phyloP scores from a whole-genome alignment of 768 basidiomycete species.

The Lactarius pseudohatsudake region DNA sequence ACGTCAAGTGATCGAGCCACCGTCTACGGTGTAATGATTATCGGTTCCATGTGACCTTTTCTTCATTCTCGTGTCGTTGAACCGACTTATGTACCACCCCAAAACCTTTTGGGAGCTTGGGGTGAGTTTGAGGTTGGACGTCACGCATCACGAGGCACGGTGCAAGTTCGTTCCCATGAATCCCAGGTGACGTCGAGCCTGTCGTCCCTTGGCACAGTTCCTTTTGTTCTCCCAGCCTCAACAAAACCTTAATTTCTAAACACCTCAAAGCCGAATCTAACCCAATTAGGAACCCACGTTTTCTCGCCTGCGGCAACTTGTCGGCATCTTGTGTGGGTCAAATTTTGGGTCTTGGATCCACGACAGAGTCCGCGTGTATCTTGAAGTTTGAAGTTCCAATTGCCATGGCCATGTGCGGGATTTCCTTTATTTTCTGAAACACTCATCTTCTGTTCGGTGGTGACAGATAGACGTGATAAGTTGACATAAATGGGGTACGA shows the following conservation, averaged over 20 bases:
- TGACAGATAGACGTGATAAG: not conserved
- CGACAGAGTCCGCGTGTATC: not conserved
- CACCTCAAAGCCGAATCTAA: not conserved
- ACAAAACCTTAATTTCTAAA: not conserved
- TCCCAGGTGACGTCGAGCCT: not conserved
- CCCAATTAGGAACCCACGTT: not conserved
- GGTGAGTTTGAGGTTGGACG: not conserved
- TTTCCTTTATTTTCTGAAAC: constrained; percentile 3
- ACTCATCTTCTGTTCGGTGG: not conserved
- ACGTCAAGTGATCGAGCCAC: not conserved
- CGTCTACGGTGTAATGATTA: not conserved
- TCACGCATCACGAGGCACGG: not conserved
- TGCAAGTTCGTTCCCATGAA: not conserved
- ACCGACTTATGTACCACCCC: not conserved
- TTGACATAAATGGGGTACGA: not conserved
- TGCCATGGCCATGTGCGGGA: not conserved
- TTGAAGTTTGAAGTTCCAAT: not conserved
- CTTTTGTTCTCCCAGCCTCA: not conserved
- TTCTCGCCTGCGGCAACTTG: too few relatives aligned
- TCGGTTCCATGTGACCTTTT: not conserved
- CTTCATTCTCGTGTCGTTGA: not conserved
- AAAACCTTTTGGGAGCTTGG: not conserved
- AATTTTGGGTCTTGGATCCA: not conserved
- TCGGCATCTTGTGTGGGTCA: not conserved
- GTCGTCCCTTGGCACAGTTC: too few relatives aligned